These are phyloP conservation scores for Fonsecaea pedrosoi DNA, from an alignment of 2,329 filamentous ascomycete genomes.

Conservation along the genomic window DNA sequence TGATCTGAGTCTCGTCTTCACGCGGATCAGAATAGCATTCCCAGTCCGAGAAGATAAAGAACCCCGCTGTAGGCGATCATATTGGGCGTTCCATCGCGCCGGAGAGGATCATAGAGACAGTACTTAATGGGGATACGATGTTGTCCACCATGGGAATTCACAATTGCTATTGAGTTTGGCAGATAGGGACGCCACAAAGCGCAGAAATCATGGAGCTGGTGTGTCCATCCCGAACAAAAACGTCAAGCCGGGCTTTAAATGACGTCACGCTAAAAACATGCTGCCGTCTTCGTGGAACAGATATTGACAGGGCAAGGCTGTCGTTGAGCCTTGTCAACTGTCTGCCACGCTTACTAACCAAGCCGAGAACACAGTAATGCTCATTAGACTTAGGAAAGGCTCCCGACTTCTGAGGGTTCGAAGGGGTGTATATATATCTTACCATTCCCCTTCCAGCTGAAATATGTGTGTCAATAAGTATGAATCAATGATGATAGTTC, in stretches of 20 bases:
- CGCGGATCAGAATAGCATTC: background rate
- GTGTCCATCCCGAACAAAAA: background rate
- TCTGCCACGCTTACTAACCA: background rate
- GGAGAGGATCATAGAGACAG: background rate
- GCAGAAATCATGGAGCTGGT: background rate
- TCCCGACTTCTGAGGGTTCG: background rate
- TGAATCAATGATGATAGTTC: no score
- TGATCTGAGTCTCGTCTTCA: background rate
- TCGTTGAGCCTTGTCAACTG: background rate
- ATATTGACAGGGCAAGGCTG: background rate
- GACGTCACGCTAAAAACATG: conserved; percentile 19
- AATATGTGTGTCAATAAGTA: no score
- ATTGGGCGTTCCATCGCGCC: background rate
- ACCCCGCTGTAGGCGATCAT: background rate
- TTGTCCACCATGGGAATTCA: background rate
- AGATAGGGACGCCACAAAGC: background rate
- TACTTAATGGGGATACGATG: background rate
- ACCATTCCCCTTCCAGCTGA: no score
- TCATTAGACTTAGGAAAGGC: background rate
- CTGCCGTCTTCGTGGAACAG: background rate
- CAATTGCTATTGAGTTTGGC: background rate
- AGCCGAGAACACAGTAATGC: background rate
- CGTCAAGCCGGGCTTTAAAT: conserved; percentile 2
- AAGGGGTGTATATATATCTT: no score
- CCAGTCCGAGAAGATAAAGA: background rate